phyloP scores from a whole-genome alignment of 2,329 filamentous ascomycete genomes.

The Leptosphaerulina australis region DNA sequence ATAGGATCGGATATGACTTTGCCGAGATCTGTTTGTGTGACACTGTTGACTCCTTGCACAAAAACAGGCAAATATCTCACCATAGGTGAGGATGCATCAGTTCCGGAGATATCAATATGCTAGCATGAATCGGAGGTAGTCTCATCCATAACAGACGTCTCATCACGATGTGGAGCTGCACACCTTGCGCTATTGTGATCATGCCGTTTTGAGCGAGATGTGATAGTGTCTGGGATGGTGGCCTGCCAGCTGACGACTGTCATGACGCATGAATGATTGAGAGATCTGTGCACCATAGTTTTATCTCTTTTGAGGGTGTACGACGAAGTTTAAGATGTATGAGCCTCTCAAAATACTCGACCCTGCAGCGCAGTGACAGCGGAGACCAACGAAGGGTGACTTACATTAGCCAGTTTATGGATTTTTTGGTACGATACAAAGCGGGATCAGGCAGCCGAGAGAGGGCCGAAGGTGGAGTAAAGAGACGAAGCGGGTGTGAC shows the following conservation, averaged over 20 bases:
- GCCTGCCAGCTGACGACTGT: conserved; percentile 24
- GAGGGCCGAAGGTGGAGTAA: conserved; percentile 34
- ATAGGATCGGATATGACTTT: neutral
- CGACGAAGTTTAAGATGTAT: conserved; percentile 23
- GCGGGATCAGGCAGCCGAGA: conserved; percentile 12
- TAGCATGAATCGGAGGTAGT: conserved; percentile 30
- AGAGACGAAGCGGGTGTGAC: conserved; percentile 38
- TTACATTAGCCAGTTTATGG: conserved; percentile 38
- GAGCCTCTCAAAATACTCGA: conserved; percentile 18
- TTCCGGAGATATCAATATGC: conserved; percentile 13
- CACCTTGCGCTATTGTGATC: conserved; percentile 29
- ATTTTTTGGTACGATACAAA: conserved; percentile 7
- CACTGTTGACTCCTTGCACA: conserved; percentile 3
- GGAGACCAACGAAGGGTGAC: conserved; percentile 24
- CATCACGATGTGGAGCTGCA: conserved; percentile 30
- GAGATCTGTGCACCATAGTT: conserved; percentile 10
- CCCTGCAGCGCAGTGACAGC: conserved; percentile 33
- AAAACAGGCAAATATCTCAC: conserved; percentile 11
- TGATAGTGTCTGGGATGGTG: conserved; percentile 18
- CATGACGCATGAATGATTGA: conserved; percentile 22
- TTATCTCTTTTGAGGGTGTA: conserved; percentile 19
- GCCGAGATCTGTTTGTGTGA: conserved; percentile 7
- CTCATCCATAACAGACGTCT: conserved; percentile 23
- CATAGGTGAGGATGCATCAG: conserved; percentile 20
- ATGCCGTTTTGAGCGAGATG: conserved; percentile 21